Evolutionary conservation across 495 filamentous ascomycete genomes (phyloP).

Genomic region (Jackrogersella multiformis): DNA sequence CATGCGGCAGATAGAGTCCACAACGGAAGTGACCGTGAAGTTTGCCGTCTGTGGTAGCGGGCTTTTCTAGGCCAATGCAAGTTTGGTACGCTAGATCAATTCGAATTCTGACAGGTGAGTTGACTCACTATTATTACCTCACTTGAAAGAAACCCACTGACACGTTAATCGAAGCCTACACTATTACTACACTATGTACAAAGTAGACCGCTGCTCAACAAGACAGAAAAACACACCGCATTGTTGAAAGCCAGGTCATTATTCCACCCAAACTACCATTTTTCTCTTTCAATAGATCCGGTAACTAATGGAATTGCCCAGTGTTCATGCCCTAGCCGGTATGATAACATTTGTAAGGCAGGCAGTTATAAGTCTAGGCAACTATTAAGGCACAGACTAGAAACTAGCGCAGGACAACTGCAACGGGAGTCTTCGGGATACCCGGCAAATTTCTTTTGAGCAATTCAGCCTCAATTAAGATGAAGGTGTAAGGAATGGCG

Average conservation of each 20-base stretch:
- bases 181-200: too few species aligned
- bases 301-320: background rate
- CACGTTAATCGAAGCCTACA: too few species aligned
- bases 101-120: slow-evolving; percentile 1
- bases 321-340: background rate
- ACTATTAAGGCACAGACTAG: background rate
- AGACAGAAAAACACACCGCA: slow-evolving; percentile 1
- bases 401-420: background rate
- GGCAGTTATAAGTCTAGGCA: background rate
- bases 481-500: slow-evolving; percentile 11
- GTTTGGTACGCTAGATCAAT: background rate
- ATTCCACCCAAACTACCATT: background rate
- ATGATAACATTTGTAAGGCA: background rate
- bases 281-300: background rate
- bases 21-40: slow-evolving; percentile 14
- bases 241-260: background rate
- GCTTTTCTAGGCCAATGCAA: background rate
- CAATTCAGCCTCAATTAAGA: background rate
- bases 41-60: slow-evolving; percentile 1
- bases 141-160: background rate
- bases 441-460: slow-evolving; percentile 22
- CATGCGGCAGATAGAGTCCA: slow-evolving; percentile 2
- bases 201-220: slow-evolving; percentile 3
- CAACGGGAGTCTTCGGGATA: background rate
- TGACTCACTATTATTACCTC: too few species aligned